A percentile compares a stretch with the other conserved stretches of the same genome.
These are phyloP conservation scores for Colletotrichum lindemuthianum DNA, from an alignment of 2,329 filamentous ascomycete species.

Conservation along the genomic window DNA sequence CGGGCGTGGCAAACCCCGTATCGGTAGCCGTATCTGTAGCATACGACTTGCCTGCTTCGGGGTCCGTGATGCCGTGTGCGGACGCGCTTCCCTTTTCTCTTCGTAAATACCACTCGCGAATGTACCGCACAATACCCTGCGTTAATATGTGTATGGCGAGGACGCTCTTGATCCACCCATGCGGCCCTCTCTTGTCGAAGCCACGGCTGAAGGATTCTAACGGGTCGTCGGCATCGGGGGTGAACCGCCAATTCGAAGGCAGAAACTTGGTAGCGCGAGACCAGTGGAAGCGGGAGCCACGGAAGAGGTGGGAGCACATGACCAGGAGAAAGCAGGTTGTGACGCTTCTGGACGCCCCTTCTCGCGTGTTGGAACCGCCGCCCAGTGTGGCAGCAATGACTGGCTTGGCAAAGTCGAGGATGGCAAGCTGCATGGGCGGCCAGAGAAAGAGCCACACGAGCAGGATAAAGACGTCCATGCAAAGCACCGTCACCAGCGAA, in stretches of 20 bases:
- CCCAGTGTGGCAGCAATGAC: constrained; percentile 92
- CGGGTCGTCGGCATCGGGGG: constrained; percentile 57
- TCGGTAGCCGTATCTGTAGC: constrained; percentile 49
- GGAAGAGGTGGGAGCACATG: constrained; percentile 61
- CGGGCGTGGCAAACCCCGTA: constrained; percentile 61
- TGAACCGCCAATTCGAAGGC: constrained; percentile 57
- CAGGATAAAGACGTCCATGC: constrained; percentile 85
- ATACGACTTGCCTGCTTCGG: constrained; percentile 67
- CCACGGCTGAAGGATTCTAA: constrained; percentile 55
- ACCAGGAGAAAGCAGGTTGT: constrained; percentile 78
- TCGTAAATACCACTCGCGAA: constrained; percentile 74
- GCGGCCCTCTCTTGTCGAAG: constrained; percentile 68
- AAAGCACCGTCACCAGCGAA: constrained; percentile 83
- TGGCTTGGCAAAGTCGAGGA: constrained; percentile 89
- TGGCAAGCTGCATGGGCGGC: constrained; percentile 86
- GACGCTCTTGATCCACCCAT: constrained; percentile 74
- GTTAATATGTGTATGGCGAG: constrained; percentile 80
- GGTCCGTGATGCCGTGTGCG: constrained; percentile 63
- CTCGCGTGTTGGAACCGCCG: constrained; percentile 77
- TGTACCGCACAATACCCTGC: constrained; percentile 76
- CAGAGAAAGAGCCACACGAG: constrained; percentile 88
- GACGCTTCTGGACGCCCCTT: constrained; percentile 76
- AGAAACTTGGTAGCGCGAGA: constrained; percentile 57
- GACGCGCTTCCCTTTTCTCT: constrained; percentile 65
- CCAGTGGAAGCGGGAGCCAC: constrained; percentile 60